Percentiles rank a stretch among this genome's conserved stretches.
Evolutionary conservation across 148 eudicot genomes (phyloP).

Genomic region (Fagopyrum homotropicum): DNA sequence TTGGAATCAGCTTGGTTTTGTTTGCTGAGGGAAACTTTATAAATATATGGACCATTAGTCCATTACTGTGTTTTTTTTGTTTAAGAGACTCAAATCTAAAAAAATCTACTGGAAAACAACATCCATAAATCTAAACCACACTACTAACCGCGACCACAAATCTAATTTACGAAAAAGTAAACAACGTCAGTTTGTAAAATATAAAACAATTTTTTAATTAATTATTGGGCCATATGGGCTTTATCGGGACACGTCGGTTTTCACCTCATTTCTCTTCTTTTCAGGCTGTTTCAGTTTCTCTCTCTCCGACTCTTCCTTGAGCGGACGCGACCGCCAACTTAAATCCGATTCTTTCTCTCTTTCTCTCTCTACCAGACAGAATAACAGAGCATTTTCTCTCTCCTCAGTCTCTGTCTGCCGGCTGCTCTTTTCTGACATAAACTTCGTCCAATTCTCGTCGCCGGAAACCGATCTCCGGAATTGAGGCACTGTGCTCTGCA

Average conservation of each 20-base stretch:
- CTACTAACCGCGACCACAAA: no score
- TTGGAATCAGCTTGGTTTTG: no score
- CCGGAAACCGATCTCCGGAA: slow-evolving; percentile 12
- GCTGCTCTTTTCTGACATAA: background rate
- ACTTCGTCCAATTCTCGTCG: background rate
- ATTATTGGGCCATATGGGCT: slow-evolving; percentile 2
- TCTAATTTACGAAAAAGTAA: no score
- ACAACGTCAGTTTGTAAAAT: background rate
- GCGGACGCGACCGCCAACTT: slow-evolving; percentile 26
- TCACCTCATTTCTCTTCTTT: background rate
- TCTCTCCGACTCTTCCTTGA: slow-evolving; percentile 35
- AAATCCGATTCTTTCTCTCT: slow-evolving; percentile 13
- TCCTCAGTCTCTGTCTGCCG: slow-evolving; percentile 12
- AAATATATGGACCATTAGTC: no score
- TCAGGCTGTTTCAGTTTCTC: slow-evolving; percentile 7
- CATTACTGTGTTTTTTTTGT: no score
- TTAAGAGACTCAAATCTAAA: no score
- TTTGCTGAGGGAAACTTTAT: no score
- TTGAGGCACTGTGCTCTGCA: background rate
- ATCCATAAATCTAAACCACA: no score
- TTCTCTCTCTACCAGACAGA: slow-evolving; percentile 19
- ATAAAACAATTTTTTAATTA: background rate
- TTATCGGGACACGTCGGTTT: slow-evolving; percentile 2
- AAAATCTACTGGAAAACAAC: no score
- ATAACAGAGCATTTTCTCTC: slow-evolving; percentile 6